Percentiles rank a stretch among this genome's conserved stretches.
phyloP scores from a whole-genome alignment of 2,329 filamentous ascomycete species.

The Fusarium continuum region DNA sequence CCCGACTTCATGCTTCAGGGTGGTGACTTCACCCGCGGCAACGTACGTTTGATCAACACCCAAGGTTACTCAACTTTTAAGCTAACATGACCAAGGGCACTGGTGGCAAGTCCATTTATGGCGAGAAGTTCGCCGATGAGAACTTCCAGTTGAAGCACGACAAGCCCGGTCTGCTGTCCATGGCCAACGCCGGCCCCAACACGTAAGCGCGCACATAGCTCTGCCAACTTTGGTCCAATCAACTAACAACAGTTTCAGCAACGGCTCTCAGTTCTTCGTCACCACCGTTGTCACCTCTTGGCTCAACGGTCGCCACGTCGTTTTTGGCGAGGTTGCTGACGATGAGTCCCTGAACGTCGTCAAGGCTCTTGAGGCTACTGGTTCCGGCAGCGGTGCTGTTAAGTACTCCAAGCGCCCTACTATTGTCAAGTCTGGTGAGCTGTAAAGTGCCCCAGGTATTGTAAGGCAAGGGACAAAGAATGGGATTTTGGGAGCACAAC shows the following conservation, averaged over 20 bases:
- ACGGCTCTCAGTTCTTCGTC: slow-evolving; percentile 98
- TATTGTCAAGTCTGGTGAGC: slow-evolving; percentile 63
- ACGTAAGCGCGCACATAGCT: slow-evolving; percentile 65
- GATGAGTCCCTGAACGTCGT: slow-evolving; percentile 61
- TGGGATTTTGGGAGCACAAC: slow-evolving; percentile 27
- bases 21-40: slow-evolving; percentile 92
- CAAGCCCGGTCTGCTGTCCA: slow-evolving; percentile 83
- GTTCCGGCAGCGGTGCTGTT: slow-evolving; percentile 63
- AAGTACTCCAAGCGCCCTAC: slow-evolving; percentile 68
- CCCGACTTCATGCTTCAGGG: slow-evolving; percentile 95
- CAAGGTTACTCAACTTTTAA: too few relatives aligned
- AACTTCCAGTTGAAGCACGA: slow-evolving; percentile 84
- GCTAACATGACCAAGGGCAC: slow-evolving; percentile 70
- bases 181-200: slow-evolving; percentile 96
- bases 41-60: slow-evolving; percentile 66
- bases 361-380: slow-evolving; percentile 69
- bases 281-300: slow-evolving; percentile 92
- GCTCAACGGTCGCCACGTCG: slow-evolving; percentile 84
- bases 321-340: slow-evolving; percentile 79
- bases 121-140: slow-evolving; percentile 93
- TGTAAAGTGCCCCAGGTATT: slow-evolving; percentile 49
- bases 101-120: slow-evolving; percentile 93
- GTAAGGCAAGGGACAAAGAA: slow-evolving; percentile 8
- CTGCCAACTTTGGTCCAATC: background rate
- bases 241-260: slow-evolving; percentile 65